A percentile compares a stretch with the other conserved stretches of the same genome.
These are phyloP conservation scores for Escallonia herrerae DNA, from an alignment of 129 eudicot genomes.

Conservation along the genomic window DNA sequence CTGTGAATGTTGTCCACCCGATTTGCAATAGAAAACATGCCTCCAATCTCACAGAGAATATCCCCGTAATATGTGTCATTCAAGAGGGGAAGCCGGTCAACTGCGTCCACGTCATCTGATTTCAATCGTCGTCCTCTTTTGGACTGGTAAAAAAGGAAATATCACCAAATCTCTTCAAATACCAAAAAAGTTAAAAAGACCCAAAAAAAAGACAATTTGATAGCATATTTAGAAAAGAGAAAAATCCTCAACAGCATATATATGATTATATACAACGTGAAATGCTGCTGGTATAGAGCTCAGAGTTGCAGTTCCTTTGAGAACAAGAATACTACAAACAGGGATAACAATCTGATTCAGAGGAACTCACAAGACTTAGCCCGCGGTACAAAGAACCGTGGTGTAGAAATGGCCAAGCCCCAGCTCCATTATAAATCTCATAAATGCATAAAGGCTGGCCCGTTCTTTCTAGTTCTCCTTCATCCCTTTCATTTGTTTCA, in stretches of 20 bases:
- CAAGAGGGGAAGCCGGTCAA: slow-evolving; percentile 67
- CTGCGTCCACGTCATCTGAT: slow-evolving; percentile 96
- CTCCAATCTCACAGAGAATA: slow-evolving; percentile 89
- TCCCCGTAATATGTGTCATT: slow-evolving; percentile 65
- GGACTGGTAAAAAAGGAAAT: slow-evolving; percentile 35
- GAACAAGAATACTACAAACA: background rate
- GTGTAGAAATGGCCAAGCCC: slow-evolving; percentile 96
- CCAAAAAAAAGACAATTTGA: background rate
- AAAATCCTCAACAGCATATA: background rate
- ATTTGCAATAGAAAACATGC: slow-evolving; percentile 92
- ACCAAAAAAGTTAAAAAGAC: too few species aligned
- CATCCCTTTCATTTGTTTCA: slow-evolving; percentile 92
- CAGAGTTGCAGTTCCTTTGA: background rate
- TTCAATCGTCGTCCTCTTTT: slow-evolving; percentile 64
- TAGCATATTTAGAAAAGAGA: background rate
- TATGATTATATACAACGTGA: background rate
- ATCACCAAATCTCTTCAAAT: slow-evolving; percentile 9
- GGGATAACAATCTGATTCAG: background rate
- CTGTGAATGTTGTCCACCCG: slow-evolving; percentile 77
- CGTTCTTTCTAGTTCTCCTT: slow-evolving; percentile 94
- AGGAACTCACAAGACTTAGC: slow-evolving; percentile 74
- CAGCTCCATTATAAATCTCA: slow-evolving; percentile 84
- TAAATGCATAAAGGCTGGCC: slow-evolving; percentile 91
- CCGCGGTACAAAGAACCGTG: slow-evolving; percentile 99
- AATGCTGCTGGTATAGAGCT: background rate